Percentiles rank a stretch among this genome's conserved stretches.
phyloP scores from a whole-genome alignment of 106 monocot genomes.

The Posidonia australis region DNA sequence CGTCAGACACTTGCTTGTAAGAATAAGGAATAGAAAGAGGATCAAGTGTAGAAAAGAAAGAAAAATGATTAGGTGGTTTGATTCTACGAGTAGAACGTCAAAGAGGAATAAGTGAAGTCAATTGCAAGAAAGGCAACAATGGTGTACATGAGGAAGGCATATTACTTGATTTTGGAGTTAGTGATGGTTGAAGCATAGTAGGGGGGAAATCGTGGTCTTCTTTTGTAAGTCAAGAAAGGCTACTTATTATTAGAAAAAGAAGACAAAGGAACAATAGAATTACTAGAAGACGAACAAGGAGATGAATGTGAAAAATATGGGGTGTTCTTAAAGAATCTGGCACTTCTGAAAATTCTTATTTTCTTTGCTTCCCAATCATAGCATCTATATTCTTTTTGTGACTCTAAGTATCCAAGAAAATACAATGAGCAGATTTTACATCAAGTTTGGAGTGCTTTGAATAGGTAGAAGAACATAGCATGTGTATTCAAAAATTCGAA shows the following conservation, averaged over 20 bases:
- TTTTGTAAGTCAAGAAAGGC: too few relatives aligned
- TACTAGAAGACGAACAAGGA: too few relatives aligned
- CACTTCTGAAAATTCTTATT: conserved; percentile 15
- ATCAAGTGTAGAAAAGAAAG: conserved; percentile 13
- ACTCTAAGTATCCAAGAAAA: conserved; percentile 16
- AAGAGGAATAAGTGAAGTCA: too few relatives aligned
- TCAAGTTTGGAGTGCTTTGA: conserved; percentile 9
- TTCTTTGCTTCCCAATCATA: conserved; percentile 7
- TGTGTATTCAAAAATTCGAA: background rate
- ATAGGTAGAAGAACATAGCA: background rate
- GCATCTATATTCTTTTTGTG: background rate
- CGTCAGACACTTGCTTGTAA: conserved; percentile 6
- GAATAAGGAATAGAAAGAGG: conserved; percentile 1
- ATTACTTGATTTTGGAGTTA: too few relatives aligned
- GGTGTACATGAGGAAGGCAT: too few relatives aligned
- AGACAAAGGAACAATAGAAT: too few relatives aligned
- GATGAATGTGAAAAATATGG: background rate
- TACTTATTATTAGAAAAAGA: too few relatives aligned
- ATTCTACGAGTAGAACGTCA: too few relatives aligned
- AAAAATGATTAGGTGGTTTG: conserved; percentile 13
- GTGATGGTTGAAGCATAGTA: too few relatives aligned
- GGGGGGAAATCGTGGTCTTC: too few relatives aligned
- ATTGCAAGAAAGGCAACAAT: too few relatives aligned
- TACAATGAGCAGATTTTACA: background rate
- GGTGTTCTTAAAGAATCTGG: background rate